A percentile compares a stretch with the other conserved stretches of the same genome.
Conservation (phyloP, 2,329 filamentous ascomycete genomes). For the Tolypocladium guangdongense region DNA sequence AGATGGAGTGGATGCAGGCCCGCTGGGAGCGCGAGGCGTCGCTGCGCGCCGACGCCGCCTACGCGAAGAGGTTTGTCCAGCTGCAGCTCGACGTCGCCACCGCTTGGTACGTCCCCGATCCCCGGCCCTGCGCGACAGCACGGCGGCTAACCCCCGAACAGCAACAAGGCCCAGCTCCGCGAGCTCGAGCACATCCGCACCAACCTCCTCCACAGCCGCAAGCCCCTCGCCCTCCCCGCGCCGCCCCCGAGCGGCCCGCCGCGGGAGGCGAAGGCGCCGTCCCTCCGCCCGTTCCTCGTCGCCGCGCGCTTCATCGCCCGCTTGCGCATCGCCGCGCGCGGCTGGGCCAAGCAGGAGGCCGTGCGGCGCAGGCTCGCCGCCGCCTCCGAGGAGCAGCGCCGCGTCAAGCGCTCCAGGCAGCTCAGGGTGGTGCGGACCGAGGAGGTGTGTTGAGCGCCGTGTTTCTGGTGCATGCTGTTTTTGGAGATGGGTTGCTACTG, state of each 20-base stretch:
- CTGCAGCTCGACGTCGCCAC: slow-evolving; percentile 74
- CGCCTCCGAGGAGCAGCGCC: slow-evolving; percentile 35
- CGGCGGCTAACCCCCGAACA: slow-evolving; percentile 26
- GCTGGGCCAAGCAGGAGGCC: slow-evolving; percentile 41
- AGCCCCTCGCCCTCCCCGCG: slow-evolving; percentile 19
- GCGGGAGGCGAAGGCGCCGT: slow-evolving; percentile 14
- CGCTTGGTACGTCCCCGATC: slow-evolving; percentile 53
- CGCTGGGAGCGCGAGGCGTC: slow-evolving; percentile 69
- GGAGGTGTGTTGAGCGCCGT: background rate
- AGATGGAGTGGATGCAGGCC: slow-evolving; percentile 84
- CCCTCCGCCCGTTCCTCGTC: slow-evolving; percentile 32
- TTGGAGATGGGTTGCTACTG: background rate
- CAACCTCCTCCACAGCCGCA: slow-evolving; percentile 27
- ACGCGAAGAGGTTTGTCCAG: slow-evolving; percentile 75
- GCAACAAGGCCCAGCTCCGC: slow-evolving; percentile 83
- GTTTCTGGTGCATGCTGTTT: background rate
- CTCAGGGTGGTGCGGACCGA: slow-evolving; percentile 25
- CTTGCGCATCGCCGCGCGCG: slow-evolving; percentile 33
- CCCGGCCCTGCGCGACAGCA: background rate
- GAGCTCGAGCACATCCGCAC: slow-evolving; percentile 71
- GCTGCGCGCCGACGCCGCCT: slow-evolving; percentile 70
- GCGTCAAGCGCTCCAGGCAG: slow-evolving; percentile 29
- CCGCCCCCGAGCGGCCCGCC: slow-evolving; percentile 7
- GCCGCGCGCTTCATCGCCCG: slow-evolving; percentile 43
- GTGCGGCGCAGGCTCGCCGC: slow-evolving; percentile 36